Conservation (phyloP, 2,329 filamentous ascomycete species). For the Cladosporium sp. region DNA sequence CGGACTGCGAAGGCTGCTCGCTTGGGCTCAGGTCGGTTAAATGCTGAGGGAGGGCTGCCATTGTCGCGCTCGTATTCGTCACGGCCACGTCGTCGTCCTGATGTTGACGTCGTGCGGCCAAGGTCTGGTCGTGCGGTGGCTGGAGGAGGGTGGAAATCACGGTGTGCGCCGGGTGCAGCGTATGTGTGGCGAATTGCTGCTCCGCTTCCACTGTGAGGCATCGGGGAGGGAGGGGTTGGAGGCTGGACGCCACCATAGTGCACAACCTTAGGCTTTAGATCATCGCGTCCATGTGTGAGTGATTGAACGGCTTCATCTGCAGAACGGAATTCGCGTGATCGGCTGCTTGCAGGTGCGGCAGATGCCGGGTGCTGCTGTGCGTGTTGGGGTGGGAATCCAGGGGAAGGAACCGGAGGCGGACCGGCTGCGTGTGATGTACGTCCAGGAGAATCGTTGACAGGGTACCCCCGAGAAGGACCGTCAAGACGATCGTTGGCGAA, state of each 20-base stretch:
- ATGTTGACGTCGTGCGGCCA: constrained; percentile 49
- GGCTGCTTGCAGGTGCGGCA: constrained; percentile 53
- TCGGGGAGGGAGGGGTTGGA: constrained; percentile 82
- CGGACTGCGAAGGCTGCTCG: constrained; percentile 39
- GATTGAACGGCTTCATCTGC: constrained; percentile 94
- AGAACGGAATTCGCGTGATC: constrained; percentile 85
- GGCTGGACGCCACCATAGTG: constrained; percentile 95
- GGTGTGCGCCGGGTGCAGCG: constrained; percentile 24
- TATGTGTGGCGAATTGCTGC: constrained; percentile 12
- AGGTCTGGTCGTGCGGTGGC: constrained; percentile 31
- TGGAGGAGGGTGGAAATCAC: constrained; percentile 16
- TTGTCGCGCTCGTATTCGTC: constrained; percentile 91
- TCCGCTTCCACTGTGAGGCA: constrained; percentile 44
- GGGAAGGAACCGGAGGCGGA: constrained; percentile 72
- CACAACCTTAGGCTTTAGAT: constrained; percentile 87
- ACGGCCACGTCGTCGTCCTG: constrained; percentile 71
- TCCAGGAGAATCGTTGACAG: constrained; percentile 61
- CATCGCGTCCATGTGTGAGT: constrained; percentile 85
- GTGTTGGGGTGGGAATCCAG: constrained; percentile 64
- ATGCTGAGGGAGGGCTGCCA: constrained; percentile 66
- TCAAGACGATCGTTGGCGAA: constrained; percentile 76
- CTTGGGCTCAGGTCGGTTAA: constrained; percentile 63
- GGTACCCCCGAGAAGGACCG: constrained; percentile 30
- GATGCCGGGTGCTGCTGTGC: constrained; percentile 42
- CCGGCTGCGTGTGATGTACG: constrained; percentile 64